phyloP scores from a whole-genome alignment of 305 asterid species.

The Solanum aculeatissimum region DNA sequence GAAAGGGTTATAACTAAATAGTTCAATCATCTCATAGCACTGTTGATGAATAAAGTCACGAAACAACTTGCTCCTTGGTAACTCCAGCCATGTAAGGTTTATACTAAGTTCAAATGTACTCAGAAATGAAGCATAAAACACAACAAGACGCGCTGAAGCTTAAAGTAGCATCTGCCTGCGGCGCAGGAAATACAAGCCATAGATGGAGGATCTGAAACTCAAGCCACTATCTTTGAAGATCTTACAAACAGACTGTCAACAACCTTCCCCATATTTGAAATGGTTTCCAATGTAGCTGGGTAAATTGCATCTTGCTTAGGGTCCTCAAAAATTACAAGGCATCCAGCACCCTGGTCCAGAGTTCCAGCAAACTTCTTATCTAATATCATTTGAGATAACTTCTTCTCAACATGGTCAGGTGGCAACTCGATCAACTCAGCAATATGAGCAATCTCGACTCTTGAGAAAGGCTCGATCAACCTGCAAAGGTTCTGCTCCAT shows the following conservation, averaged over 20 bases:
- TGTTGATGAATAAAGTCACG: not conserved
- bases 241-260: constrained; percentile 31
- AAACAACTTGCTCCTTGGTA: not conserved
- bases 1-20: not conserved
- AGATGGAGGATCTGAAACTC: not conserved
- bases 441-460: constrained; percentile 31
- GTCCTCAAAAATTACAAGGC: constrained; percentile 30
- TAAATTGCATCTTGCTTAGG: constrained; percentile 28
- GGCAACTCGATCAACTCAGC: constrained; percentile 35
- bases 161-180: not conserved
- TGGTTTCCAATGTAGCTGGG: constrained; percentile 25
- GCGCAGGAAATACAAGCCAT: not conserved
- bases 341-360: constrained; percentile 36
- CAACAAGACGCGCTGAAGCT: not conserved
- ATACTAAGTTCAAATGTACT: not conserved
- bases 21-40: not conserved
- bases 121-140: not conserved
- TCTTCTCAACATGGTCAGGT: constrained; percentile 33
- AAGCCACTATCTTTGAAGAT: constrained; percentile 35
- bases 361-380: constrained; percentile 39
- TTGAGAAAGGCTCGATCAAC: constrained; percentile 33
- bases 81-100: not conserved
- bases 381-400: constrained; percentile 30
- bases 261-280: constrained; percentile 33
- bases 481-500: constrained; percentile 38